These are phyloP conservation scores for Leucosporidium scottii DNA, from an alignment of 768 basidiomycete species.

Conservation along the genomic window DNA sequence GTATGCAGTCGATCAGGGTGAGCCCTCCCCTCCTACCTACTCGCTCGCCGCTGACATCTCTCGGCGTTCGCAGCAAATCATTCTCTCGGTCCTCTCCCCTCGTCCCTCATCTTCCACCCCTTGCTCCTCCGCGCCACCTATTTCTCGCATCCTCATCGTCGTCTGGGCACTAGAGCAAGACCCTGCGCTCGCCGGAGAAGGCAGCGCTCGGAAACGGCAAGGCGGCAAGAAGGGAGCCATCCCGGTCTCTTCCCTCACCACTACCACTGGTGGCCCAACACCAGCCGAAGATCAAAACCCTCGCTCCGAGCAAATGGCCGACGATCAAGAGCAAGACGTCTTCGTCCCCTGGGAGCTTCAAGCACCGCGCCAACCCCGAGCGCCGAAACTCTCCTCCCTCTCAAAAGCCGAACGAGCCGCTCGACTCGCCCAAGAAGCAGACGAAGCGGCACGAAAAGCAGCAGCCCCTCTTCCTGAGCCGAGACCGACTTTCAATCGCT, in stretches of 20 bases:
- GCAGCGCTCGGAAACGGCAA: constrained; percentile 15
- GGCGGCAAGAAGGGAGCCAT: constrained; percentile 22
- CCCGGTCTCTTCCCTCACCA: neutral
- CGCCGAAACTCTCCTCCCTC: neutral
- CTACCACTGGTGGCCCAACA: neutral
- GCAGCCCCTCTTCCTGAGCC: constrained; percentile 28
- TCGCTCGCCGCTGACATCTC: neutral
- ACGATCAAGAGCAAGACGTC: constrained; percentile 60
- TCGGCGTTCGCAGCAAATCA: constrained; percentile 22
- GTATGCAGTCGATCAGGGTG: constrained; percentile 68
- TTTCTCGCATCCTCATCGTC: constrained; percentile 64
- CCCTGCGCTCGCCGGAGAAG: constrained; percentile 15
- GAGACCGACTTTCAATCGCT: constrained; percentile 64
- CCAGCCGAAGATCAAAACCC: neutral
- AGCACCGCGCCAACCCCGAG: neutral
- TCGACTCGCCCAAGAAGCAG: neutral
- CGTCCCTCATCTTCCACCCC: constrained; percentile 50
- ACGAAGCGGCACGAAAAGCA: neutral
- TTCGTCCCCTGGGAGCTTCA: constrained; percentile 75
- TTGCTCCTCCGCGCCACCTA: constrained; percentile 48
- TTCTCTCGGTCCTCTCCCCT: constrained; percentile 34
- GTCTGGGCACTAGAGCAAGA: constrained; percentile 98
- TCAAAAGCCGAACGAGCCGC: neutral
- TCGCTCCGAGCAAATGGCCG: constrained; percentile 16
- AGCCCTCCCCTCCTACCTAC: neutral